Evolutionary conservation across 2,329 filamentous ascomycete species (phyloP).

Genomic region (Penicillium oxalicum): DNA sequence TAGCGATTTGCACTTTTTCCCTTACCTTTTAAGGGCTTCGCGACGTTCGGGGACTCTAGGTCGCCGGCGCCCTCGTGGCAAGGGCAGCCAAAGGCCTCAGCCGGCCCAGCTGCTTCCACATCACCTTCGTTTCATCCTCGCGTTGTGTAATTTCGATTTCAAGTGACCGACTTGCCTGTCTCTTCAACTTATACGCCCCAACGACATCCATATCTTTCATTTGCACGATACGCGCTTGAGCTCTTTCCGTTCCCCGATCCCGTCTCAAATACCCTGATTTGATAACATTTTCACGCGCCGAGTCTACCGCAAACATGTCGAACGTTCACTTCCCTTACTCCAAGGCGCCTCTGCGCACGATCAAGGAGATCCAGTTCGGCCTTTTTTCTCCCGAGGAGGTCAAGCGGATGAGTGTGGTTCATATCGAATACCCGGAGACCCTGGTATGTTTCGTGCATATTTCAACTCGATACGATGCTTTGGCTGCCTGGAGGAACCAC

Average conservation of each 20-base stretch:
- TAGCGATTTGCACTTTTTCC: slow-evolving; percentile 23
- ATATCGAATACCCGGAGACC: slow-evolving; percentile 97
- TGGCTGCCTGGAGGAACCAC: too few relatives aligned
- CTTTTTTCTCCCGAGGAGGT: slow-evolving; percentile 97
- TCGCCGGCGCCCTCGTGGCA: slow-evolving; percentile 44
- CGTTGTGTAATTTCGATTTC: slow-evolving; percentile 15
- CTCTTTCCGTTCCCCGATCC: slow-evolving; percentile 4
- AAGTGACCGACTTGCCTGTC: slow-evolving; percentile 8
- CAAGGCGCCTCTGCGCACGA: slow-evolving; percentile 91
- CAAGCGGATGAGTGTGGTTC: slow-evolving; percentile 95
- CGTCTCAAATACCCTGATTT: slow-evolving; percentile 8
- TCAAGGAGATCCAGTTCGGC: slow-evolving; percentile 99
- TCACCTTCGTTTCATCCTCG: slow-evolving; percentile 29
- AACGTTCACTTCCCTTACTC: slow-evolving; percentile 87
- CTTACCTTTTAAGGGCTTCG: slow-evolving; percentile 28
- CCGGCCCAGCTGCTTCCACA: slow-evolving; percentile 35
- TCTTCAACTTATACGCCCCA: slow-evolving; percentile 15
- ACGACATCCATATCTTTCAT: slow-evolving; percentile 12
- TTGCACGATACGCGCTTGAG: slow-evolving; percentile 8
- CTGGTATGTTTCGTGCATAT: slow-evolving; percentile 54
- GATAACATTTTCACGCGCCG: slow-evolving; percentile 11
- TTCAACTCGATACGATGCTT: slow-evolving; percentile 3
- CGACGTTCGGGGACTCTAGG: slow-evolving; percentile 33
- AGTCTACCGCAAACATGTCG: slow-evolving; percentile 62
- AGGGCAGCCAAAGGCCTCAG: slow-evolving; percentile 44